These are phyloP conservation scores for Colletotrichum sp. DNA, from an alignment of 2,329 filamentous ascomycete genomes.

Conservation along the genomic window DNA sequence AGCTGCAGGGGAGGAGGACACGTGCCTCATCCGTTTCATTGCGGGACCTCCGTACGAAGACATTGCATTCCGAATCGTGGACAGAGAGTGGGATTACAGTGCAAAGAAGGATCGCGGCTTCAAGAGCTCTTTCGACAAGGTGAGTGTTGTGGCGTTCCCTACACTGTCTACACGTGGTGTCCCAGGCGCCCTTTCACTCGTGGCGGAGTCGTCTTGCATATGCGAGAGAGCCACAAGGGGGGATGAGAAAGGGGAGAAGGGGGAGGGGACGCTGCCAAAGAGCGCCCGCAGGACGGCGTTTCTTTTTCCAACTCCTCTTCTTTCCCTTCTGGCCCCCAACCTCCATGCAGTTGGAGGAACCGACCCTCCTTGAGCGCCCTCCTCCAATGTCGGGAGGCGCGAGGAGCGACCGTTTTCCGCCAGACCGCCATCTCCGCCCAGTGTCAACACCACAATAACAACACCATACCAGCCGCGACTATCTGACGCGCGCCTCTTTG, in stretches of 20 bases:
- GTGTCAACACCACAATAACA: not conserved
- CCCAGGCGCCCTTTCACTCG: not conserved
- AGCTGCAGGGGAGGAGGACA: constrained; percentile 93
- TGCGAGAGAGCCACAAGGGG: not conserved
- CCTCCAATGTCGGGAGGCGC: constrained; percentile 1
- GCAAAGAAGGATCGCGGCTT: constrained; percentile 94
- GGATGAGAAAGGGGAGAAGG: not conserved
- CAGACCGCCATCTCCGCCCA: not conserved
- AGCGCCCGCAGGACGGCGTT: constrained; percentile 4
- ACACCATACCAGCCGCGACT: constrained; percentile 5
- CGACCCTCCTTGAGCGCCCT: not conserved
- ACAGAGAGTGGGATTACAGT: constrained; percentile 99
- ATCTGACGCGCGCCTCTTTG: constrained; percentile 13
- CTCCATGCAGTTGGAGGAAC: not conserved
- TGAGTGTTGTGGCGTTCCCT: constrained; percentile 40
- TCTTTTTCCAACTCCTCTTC: not conserved
- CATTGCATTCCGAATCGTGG: constrained; percentile 94
- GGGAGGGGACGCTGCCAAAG: not conserved
- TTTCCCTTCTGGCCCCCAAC: not conserved
- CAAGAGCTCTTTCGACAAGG: constrained; percentile 96
- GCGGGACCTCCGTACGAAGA: constrained; percentile 96
- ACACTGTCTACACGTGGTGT: not conserved
- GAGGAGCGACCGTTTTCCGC: not conserved
- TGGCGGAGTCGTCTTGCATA: constrained; percentile 8
- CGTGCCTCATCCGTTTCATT: constrained; percentile 94